Evolutionary conservation across 192 early-diverging fungal genomes (phyloP).

Genomic region (Coemansia sp.): DNA sequence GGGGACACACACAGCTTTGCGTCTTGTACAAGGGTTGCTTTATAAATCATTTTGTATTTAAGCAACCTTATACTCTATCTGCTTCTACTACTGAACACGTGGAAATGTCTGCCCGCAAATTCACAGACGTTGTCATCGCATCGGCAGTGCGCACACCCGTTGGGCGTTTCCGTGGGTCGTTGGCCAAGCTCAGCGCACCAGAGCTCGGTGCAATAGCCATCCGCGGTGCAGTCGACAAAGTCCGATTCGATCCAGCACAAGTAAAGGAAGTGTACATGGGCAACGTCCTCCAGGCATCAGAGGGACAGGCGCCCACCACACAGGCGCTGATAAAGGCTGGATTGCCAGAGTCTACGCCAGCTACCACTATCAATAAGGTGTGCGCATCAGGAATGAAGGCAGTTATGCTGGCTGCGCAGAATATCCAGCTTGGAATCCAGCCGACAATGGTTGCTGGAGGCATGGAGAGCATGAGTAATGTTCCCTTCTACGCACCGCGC

Average conservation of each 20-base stretch:
- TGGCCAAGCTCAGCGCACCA: slow-evolving; percentile 78
- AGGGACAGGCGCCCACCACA: slow-evolving; percentile 91
- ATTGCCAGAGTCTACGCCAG: slow-evolving; percentile 74
- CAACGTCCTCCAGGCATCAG: slow-evolving; percentile 85
- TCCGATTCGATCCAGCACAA: slow-evolving; percentile 71
- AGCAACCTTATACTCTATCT: neutral
- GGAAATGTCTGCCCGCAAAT: slow-evolving; percentile 38
- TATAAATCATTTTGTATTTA: neutral
- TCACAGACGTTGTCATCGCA: slow-evolving; percentile 51
- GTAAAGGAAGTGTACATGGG: slow-evolving; percentile 96
- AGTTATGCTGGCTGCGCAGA: slow-evolving; percentile 86
- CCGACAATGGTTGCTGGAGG: slow-evolving; percentile 88
- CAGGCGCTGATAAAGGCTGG: slow-evolving; percentile 87
- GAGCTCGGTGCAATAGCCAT: slow-evolving; percentile 86
- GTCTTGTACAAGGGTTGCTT: neutral
- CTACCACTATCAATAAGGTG: slow-evolving; percentile 98
- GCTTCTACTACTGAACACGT: neutral
- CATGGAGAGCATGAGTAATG: slow-evolving; percentile 97
- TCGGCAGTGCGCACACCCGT: slow-evolving; percentile 85
- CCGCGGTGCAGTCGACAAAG: slow-evolving; percentile 74
- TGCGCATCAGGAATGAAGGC: slow-evolving; percentile 99
- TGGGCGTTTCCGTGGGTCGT: slow-evolving; percentile 84
- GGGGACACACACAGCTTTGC: neutral
- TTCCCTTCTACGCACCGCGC: slow-evolving; percentile 70
- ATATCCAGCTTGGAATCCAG: slow-evolving; percentile 74